Evolutionary conservation across 2,329 filamentous ascomycete genomes (phyloP).

Genomic region (Penicillium sp.): DNA sequence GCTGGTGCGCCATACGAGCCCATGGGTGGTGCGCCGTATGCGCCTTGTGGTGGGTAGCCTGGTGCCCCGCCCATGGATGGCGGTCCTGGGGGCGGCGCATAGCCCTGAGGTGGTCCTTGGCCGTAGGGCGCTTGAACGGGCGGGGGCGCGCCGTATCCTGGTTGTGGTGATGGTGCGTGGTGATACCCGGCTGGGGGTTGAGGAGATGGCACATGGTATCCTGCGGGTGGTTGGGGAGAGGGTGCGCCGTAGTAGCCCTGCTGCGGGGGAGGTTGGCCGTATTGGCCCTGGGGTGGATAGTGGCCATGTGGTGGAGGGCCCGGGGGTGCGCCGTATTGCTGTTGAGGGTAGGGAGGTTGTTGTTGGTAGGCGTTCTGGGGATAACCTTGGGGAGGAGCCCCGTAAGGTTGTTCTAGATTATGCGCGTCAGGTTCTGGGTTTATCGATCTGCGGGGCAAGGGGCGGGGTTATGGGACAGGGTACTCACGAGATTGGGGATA

Average conservation of each 20-base stretch:
- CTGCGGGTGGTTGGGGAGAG: conserved; percentile 20
- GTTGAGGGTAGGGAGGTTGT: conserved; percentile 25
- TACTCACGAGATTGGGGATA: conserved; percentile 23
- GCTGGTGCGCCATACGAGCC: conserved; percentile 43
- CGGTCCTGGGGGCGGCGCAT: conserved; percentile 22
- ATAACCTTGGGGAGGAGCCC: conserved; percentile 27
- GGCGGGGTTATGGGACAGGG: not conserved
- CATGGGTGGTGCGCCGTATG: conserved; percentile 12
- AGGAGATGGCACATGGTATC: conserved; percentile 14
- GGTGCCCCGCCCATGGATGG: conserved; percentile 44
- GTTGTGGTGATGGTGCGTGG: conserved; percentile 25
- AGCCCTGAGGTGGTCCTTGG: conserved; percentile 5
- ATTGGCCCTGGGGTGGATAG: conserved; percentile 32
- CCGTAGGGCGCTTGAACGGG: conserved; percentile 6
- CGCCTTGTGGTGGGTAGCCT: conserved; percentile 32
- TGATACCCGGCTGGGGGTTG: conserved; percentile 18
- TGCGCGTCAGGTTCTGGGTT: not conserved
- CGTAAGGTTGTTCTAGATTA: not conserved
- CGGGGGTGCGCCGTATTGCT: conserved; percentile 44
- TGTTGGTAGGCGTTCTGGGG: conserved; percentile 4
- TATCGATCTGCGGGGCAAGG: not conserved
- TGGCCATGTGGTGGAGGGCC: conserved; percentile 22
- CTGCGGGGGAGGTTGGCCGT: conserved; percentile 37
- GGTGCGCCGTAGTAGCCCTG: conserved; percentile 40
- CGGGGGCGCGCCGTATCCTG: conserved; percentile 34